Evolutionary conservation across 495 filamentous ascomycete genomes (phyloP), one percentile per base, ranked within the genome.

Genomic region (Penicillium arizonense): DNA sequence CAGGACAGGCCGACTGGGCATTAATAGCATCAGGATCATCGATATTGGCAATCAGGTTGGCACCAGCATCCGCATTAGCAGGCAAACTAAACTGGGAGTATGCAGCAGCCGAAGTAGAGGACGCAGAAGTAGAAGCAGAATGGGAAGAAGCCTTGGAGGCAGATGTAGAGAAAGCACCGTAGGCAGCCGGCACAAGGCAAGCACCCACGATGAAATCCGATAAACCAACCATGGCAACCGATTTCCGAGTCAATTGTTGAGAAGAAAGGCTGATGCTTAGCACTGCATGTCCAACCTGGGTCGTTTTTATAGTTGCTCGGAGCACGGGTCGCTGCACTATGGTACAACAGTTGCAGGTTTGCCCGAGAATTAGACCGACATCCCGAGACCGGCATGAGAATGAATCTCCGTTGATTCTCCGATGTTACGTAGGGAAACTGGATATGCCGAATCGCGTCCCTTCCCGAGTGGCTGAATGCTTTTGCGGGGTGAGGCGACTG

Each of bases 21-120:
- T 90, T 72, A 44, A 87, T 71, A 13, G 90, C 89, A 32, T 87
- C 41, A 9, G 88, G 84, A 56, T 92, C 88, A 37, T 83, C 58
- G 61, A 92, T 80, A 60, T 90, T 75, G 33, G 90, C 86, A 23
- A 90, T 68, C 32, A 90, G 53, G 14, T 76, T 71, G 16, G 68
- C 77, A 35, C 87, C 87, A 33, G 68, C 48, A 52, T 85, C 80
- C 7, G 78, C 82, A 34, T 65, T 61, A 12, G 82, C 71, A 7
- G 87, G 85, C 7, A 88, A 72, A 2, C 82, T 84, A 65, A 80
- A 85, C 11, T 77, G 68, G 3, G 62, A 44, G 24, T 55, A 57
- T 37, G 56, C 41, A 9, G 30, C 23, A 6, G 48, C 41, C 10
- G n/a, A 28, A 18, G 48, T 35, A 4, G 39, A 35, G 33, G 36